A percentile compares a stretch with the other conserved stretches of the same genome.
These are phyloP conservation scores for Haplosporangium gracile DNA, from an alignment of 192 early-diverging fungal species.

Conservation along the genomic window DNA sequence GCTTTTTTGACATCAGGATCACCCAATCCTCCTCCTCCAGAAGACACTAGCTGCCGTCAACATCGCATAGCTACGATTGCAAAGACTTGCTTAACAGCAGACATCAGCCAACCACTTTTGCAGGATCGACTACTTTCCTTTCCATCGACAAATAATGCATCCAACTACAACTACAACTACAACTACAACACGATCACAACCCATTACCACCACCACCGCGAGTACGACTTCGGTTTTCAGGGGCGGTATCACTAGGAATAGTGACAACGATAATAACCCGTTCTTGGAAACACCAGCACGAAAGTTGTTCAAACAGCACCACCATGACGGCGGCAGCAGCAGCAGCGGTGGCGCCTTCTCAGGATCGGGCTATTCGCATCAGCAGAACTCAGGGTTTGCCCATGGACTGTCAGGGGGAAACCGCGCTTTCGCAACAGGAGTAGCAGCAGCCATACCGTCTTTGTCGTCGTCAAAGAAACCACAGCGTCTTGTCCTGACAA, in stretches of 20 bases:
- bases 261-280: conserved; percentile 16
- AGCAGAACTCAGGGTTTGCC: background rate
- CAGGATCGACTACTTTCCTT: background rate
- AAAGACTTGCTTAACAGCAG: no score
- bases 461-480: background rate
- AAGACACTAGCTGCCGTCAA: no score
- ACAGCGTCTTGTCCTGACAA: conserved; percentile 29
- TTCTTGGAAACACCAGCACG: conserved; percentile 32
- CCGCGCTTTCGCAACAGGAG: background rate
- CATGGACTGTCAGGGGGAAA: background rate
- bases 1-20: no score
- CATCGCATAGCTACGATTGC: no score
- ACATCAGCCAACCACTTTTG: background rate
- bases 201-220: background rate
- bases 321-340: background rate
- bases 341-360: no score
- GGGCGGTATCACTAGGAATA: background rate
- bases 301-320: conserved; percentile 20
- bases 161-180: background rate
- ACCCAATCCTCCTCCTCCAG: no score
- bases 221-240: background rate
- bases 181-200: background rate
- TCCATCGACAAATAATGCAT: background rate
- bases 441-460: background rate
- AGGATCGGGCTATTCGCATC: background rate